Evolutionary conservation across 345 rosid species (phyloP).

Genomic region (Heritiera fomes): DNA sequence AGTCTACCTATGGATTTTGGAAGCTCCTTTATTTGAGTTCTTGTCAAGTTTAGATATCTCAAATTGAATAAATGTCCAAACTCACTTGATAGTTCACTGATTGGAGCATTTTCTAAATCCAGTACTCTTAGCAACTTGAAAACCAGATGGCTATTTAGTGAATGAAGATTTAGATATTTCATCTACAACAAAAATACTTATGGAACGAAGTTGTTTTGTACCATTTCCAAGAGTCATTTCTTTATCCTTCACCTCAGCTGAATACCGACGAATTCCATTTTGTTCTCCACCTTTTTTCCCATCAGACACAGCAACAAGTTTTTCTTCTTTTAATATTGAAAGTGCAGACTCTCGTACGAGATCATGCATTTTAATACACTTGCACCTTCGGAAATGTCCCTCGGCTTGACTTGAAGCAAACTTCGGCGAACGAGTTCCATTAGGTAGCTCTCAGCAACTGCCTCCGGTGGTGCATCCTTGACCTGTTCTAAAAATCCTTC

Average conservation of each 20-base stretch:
- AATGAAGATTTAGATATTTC: background rate
- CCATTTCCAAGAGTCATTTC: background rate
- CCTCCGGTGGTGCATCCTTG: slow-evolving; percentile 19
- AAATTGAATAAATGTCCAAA: slow-evolving; percentile 37
- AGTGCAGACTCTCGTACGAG: slow-evolving; percentile 42
- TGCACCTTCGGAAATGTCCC: slow-evolving; percentile 32
- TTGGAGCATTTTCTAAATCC: slow-evolving; percentile 35
- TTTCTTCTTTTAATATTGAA: slow-evolving; percentile 23
- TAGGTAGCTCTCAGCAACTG: slow-evolving; percentile 37
- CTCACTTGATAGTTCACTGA: slow-evolving; percentile 30
- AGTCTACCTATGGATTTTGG: slow-evolving; percentile 36
- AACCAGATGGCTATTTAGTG: slow-evolving; percentile 18
- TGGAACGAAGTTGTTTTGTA: slow-evolving; percentile 27
- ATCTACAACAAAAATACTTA: slow-evolving; percentile 31
- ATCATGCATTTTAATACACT: slow-evolving; percentile 43
- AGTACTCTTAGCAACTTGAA: slow-evolving; percentile 34
- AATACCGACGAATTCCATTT: slow-evolving; percentile 25
- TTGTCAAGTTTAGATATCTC: slow-evolving; percentile 37
- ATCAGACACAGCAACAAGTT: slow-evolving; percentile 10
- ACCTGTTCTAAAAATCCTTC: too few species aligned
- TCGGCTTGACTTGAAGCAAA: slow-evolving; percentile 38
- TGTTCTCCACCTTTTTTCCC: slow-evolving; percentile 12
- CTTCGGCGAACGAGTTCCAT: slow-evolving; percentile 39
- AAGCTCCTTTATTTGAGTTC: slow-evolving; percentile 35
- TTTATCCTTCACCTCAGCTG: slow-evolving; percentile 26